Percentiles rank a stretch among this genome's conserved stretches.
Evolutionary conservation across 306 rosid species (phyloP).

Genomic region (Prunus padus): DNA sequence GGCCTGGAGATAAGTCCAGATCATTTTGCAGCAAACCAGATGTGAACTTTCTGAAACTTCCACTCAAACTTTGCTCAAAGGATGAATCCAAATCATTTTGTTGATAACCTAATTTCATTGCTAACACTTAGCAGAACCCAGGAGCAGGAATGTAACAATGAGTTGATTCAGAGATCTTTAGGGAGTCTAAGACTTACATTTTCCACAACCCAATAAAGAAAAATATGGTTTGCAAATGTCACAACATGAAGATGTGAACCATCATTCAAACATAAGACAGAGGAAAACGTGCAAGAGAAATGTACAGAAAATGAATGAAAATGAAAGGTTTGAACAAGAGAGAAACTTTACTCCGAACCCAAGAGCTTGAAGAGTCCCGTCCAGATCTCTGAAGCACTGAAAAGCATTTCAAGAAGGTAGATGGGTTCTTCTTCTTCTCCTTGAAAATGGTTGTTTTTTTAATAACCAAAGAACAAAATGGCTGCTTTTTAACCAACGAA

Average conservation of each 20-base stretch:
- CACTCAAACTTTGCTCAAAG: constrained; percentile 39
- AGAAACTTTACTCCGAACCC: constrained; percentile 4
- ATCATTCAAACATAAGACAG: constrained; percentile 30
- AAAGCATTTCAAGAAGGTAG: constrained; percentile 24
- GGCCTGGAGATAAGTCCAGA: constrained; percentile 64
- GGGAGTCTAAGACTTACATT: constrained; percentile 8
- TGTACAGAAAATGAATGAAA: constrained; percentile 14
- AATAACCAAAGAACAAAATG: background rate
- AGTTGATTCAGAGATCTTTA: constrained; percentile 24
- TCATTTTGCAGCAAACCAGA: constrained; percentile 65
- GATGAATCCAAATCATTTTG: constrained; percentile 35
- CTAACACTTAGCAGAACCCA: constrained; percentile 28
- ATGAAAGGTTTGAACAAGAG: constrained; percentile 22
- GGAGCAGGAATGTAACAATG: constrained; percentile 29
- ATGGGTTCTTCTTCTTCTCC: constrained; percentile 10
- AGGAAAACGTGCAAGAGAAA: background rate
- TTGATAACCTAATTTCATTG: constrained; percentile 51
- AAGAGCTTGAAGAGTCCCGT: background rate
- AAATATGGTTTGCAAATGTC: constrained; percentile 21
- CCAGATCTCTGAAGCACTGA: constrained; percentile 42
- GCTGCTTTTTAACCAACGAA: background rate
- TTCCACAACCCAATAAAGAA: constrained; percentile 31
- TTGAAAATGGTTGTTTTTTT: constrained; percentile 6
- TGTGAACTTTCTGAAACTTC: constrained; percentile 44
- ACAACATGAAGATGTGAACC: constrained; percentile 26